phyloP scores from a whole-genome alignment of 1,284 basidiomycete species.

The Malassezia psittaci region DNA sequence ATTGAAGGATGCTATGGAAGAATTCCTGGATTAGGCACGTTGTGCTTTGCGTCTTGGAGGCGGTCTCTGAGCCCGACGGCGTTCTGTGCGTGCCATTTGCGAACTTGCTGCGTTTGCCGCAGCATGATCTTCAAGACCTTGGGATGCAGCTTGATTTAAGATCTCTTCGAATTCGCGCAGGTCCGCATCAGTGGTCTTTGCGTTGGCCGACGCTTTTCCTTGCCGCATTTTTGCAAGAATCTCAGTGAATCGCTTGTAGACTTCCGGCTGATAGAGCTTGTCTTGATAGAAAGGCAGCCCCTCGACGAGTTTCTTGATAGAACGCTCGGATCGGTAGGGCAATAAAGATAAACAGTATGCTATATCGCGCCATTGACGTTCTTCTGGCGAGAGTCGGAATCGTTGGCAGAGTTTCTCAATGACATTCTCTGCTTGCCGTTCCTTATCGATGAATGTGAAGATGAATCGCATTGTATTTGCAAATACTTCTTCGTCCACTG shows the following conservation, averaged over 20 bases:
- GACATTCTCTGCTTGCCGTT: conserved; percentile 47
- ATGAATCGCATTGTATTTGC: conserved; percentile 89
- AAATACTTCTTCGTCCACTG: conserved; percentile 84
- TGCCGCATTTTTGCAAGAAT: conserved; percentile 60
- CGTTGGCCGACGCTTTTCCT: conserved; percentile 11
- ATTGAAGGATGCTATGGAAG: conserved; percentile 19
- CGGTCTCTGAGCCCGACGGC: conserved; percentile 4
- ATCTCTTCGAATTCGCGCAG: conserved; percentile 55
- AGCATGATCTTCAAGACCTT: conserved; percentile 82
- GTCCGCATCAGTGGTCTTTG: conserved; percentile 20
- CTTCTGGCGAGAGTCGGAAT: conserved; percentile 76
- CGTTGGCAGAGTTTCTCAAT: conserved; percentile 48
- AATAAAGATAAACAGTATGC: conserved; percentile 87
- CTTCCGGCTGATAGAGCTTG: conserved; percentile 78
- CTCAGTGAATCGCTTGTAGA: conserved; percentile 75
- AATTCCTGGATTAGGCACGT: conserved; percentile 5
- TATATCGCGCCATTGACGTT: conserved; percentile 93
- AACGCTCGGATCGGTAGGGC: conserved; percentile 91
- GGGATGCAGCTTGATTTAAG: conserved; percentile 66
- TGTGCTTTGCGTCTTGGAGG: not conserved
- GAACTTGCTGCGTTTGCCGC: conserved; percentile 57
- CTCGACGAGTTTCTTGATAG: conserved; percentile 90
- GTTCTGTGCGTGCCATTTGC: conserved; percentile 20
- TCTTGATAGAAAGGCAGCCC: conserved; percentile 64
- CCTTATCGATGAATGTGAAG: conserved; percentile 92